These are phyloP conservation scores for Dryas integrifolia DNA, from an alignment of 331 rosid species.

Conservation along the genomic window DNA sequence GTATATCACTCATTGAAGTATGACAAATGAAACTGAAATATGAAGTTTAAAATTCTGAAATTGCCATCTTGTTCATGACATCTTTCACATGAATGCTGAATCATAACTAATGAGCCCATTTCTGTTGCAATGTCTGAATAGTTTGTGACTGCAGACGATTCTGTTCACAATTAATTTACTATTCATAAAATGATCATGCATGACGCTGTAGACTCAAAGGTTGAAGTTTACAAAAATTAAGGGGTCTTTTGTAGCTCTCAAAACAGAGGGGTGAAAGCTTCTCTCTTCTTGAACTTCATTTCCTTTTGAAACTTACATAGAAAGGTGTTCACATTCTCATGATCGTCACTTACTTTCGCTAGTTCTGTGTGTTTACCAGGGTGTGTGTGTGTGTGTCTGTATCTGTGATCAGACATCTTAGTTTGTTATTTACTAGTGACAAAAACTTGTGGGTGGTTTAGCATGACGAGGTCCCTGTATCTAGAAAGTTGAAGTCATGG, in stretches of 20 bases:
- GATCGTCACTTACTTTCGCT: not conserved
- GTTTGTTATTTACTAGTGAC: not conserved
- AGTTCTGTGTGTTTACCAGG: not conserved
- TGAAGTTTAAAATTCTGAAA: not conserved
- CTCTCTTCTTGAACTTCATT: not conserved
- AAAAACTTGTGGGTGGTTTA: constrained; percentile 4
- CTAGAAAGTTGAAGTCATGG: not conserved
- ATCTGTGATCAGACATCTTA: not conserved
- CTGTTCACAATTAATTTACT: not conserved
- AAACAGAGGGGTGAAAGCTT: not conserved
- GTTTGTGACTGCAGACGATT: not conserved
- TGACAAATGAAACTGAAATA: not conserved
- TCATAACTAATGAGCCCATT: not conserved
- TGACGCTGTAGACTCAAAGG: not conserved
- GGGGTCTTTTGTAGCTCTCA: not conserved
- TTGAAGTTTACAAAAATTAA: not conserved
- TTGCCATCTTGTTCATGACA: not conserved
- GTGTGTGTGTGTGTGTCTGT: not conserved
- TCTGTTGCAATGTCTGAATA: not conserved
- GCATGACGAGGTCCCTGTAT: not conserved
- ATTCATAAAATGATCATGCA: not conserved
- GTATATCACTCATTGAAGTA: not conserved
- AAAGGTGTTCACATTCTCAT: not conserved
- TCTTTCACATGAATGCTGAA: not conserved
- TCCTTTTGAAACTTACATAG: not conserved